phyloP scores from a whole-genome alignment of 1,284 basidiomycete genomes.

The Porodaedalea pini region DNA sequence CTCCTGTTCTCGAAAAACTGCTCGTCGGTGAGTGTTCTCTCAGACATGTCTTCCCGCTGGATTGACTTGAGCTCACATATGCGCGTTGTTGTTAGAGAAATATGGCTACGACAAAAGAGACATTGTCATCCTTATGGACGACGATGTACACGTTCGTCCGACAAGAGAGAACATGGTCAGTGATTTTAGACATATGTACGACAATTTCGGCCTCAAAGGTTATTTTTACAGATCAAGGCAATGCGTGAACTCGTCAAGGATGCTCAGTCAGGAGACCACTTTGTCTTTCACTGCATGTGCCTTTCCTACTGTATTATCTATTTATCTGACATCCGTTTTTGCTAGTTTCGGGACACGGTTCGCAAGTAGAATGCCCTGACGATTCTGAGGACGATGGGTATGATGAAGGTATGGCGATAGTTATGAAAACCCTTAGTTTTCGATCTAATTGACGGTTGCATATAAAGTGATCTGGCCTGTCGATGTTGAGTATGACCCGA shows the following conservation, averaged over 20 bases:
- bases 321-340: not conserved
- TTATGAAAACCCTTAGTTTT: not conserved
- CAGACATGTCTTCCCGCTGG: not conserved
- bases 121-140: conserved; percentile 20
- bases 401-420: conserved; percentile 19
- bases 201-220: not conserved
- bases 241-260: conserved; percentile 19
- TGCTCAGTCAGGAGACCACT: conserved; percentile 20
- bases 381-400: conserved; percentile 19
- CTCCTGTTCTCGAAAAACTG: conserved; percentile 3
- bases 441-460: not conserved
- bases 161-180: conserved; percentile 18
- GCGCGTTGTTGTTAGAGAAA: not conserved
- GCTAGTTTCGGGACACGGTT: conserved; percentile 22
- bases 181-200: not conserved
- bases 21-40: conserved; percentile 8
- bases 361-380: conserved; percentile 16
- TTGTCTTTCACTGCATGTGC: conserved; percentile 21
- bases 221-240: conserved; percentile 9
- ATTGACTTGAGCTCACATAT: too few species aligned
- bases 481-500: conserved; percentile 12
- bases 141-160: conserved; percentile 7
- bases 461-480: conserved; percentile 18
- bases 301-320: not conserved
- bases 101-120: conserved; percentile 15